Base-by-base conservation (phyloP, 2,329 filamentous ascomycete species). In the Aspergillus novofumigatus region DNA sequence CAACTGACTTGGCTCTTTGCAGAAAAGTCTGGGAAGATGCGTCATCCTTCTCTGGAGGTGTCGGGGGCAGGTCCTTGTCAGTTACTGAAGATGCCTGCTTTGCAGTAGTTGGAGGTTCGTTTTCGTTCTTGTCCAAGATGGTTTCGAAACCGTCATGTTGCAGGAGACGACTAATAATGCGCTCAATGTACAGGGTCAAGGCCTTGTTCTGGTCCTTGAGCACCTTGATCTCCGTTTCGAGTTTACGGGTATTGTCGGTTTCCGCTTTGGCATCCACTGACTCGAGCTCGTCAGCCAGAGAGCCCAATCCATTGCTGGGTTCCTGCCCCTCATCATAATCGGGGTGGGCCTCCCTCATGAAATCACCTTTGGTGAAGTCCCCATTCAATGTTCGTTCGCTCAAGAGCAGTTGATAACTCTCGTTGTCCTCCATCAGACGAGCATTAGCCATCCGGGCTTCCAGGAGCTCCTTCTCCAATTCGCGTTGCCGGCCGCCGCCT, bases 161-260 rank as follows among this genome's bases (percentile, higher is more conserved):
- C 60, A 99, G 83, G 48, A 99, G 85, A 56, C 94, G 89, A 73
- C 94, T 94, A 72, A 99, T 96, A 73, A 99, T 97, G 78, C 94
- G 96, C 83, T 97, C 96, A 80, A 99, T 97, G 79, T 99, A 99
- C 63, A 97, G 81, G 25, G 92, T 96, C 66, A 99, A 81, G 29
- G 94, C 94, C 80, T 97, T 97, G 81, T 99, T 97, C 79, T 96
- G 88, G 72, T 96, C 93, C 77, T 90, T 93, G 66, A 91, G 80
- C 8, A 84, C 82, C 74, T 89, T 91, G 64, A 94, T 75, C 67
- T 97, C 93, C 10, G 81, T 76, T 71, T 97, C 92, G 11, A 94
- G 86, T 66, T 87, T 87, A 63, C 84, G 81, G 49, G 77, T 77
- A 62, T 78, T 76, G 60, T 89, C 86, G 47, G 82, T 83, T 60